Evolutionary conservation across 192 early-diverging fungal species (phyloP).

Genomic region (Gamsiella multidivaricata): DNA sequence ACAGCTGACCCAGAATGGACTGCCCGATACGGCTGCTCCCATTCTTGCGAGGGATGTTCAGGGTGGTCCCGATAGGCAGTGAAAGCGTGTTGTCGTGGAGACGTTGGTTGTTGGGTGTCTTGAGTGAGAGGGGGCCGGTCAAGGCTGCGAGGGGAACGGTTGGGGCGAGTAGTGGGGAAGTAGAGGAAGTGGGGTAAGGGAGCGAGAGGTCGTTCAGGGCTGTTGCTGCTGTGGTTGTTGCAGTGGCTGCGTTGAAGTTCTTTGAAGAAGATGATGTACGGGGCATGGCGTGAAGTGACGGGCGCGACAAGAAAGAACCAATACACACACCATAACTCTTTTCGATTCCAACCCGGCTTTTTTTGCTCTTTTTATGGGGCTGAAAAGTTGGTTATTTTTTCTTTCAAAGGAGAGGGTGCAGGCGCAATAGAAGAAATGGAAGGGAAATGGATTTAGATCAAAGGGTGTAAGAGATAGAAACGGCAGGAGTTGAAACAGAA

Average conservation of each 20-base stretch:
- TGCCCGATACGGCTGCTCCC: slow-evolving; percentile 27
- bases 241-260: no score
- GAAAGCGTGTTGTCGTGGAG: slow-evolving; percentile 31
- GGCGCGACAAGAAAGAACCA: slow-evolving; percentile 14
- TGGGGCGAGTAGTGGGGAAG: slow-evolving; percentile 20
- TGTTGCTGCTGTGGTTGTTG: slow-evolving; percentile 11
- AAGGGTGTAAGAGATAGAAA: not conserved
- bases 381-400: no score
- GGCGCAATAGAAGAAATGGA: not conserved
- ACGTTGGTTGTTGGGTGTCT: slow-evolving; percentile 14
- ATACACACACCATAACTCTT: slow-evolving; percentile 34
- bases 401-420: not conserved
- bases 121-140: slow-evolving; percentile 2
- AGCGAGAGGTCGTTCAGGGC: slow-evolving; percentile 25
- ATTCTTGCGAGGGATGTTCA: slow-evolving; percentile 27
- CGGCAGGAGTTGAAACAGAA: not conserved
- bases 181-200: slow-evolving; percentile 38
- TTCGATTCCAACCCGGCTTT: not conserved
- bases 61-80: slow-evolving; percentile 8
- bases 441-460: not conserved
- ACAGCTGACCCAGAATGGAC: slow-evolving; percentile 38
- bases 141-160: slow-evolving; percentile 7
- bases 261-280: slow-evolving; percentile 17
- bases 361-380: not conserved
- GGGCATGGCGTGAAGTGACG: slow-evolving; percentile 28